These are phyloP conservation scores for Glaciozyma antarctica DNA, from an alignment of 768 basidiomycete genomes.

Conservation along the genomic window DNA sequence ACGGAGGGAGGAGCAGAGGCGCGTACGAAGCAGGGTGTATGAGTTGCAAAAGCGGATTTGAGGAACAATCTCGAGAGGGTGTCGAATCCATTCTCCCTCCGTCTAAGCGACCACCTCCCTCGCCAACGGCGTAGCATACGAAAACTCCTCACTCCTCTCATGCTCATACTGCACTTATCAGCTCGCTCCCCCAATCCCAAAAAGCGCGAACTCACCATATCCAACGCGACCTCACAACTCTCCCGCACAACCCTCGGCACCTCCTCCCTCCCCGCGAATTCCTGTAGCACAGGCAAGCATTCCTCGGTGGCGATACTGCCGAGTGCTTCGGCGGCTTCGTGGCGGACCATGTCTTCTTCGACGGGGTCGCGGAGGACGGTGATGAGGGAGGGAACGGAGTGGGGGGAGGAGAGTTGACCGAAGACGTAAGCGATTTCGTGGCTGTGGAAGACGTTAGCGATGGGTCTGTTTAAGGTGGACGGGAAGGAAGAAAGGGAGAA, in stretches of 20 bases:
- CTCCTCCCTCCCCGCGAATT: slow-evolving; percentile 69
- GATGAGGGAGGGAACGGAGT: slow-evolving; percentile 77
- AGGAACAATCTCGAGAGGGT: no score
- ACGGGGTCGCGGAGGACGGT: slow-evolving; percentile 58
- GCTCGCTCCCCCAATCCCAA: no score
- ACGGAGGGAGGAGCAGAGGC: no score
- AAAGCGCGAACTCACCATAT: slow-evolving; percentile 24
- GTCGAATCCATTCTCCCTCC: no score
- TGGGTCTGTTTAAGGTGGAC: no score
- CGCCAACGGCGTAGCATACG: no score
- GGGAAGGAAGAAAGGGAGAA: neutral
- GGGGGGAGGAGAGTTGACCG: slow-evolving; percentile 80
- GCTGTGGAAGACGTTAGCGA: slow-evolving; percentile 43
- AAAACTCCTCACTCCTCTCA: no score
- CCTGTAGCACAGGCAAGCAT: slow-evolving; percentile 72
- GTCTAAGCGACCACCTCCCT: no score
- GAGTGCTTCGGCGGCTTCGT: slow-evolving; percentile 95
- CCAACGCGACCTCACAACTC: slow-evolving; percentile 90
- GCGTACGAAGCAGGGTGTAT: no score
- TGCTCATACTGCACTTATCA: no score
- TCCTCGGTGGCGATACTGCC: slow-evolving; percentile 95
- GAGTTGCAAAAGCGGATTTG: no score
- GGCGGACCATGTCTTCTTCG: slow-evolving; percentile 94
- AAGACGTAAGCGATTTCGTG: slow-evolving; percentile 99
- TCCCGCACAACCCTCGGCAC: slow-evolving; percentile 84